A percentile compares a stretch with the other conserved stretches of the same genome.
phyloP scores from a whole-genome alignment of 139 green algal species.

The Chlorella sp. region DNA sequence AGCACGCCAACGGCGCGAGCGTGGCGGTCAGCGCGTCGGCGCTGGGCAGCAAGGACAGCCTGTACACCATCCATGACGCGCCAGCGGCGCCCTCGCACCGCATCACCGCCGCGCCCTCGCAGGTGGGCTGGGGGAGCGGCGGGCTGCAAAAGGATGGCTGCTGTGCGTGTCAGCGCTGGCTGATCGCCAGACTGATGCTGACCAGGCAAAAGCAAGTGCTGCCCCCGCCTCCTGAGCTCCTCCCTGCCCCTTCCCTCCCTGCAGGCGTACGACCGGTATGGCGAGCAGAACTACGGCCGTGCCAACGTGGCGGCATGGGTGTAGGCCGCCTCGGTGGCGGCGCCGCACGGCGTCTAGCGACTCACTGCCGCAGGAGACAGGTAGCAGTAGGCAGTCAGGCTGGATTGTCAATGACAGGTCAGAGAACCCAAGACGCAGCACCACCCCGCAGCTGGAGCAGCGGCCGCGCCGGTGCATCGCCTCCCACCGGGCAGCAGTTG shows the following conservation, averaged over 20 bases:
- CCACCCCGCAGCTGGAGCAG: not conserved
- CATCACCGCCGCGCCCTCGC: conserved; percentile 29
- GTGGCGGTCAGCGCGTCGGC: conserved; percentile 12
- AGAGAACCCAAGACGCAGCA: not conserved
- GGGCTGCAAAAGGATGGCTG: too few relatives aligned
- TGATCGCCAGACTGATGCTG: too few relatives aligned
- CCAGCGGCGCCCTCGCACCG: conserved; percentile 41
- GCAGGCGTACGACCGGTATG: conserved; percentile 54
- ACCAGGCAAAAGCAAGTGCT: too few relatives aligned
- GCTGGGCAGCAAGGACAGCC: conserved; percentile 39
- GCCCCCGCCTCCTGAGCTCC: not conserved
- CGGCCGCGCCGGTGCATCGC: too few relatives aligned
- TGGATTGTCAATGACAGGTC: not conserved
- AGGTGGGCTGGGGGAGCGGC: not conserved
- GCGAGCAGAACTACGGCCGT: conserved; percentile 30
- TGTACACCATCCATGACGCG: conserved; percentile 44
- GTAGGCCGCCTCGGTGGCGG: too few relatives aligned
- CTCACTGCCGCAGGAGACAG: not conserved
- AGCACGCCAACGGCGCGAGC: conserved; percentile 35
- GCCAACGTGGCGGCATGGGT: not conserved
- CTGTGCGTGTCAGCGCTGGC: too few relatives aligned
- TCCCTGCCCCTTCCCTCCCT: too few relatives aligned
- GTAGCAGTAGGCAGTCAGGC: not conserved
- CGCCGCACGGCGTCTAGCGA: not conserved
- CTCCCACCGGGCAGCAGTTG: too few relatives aligned